Base-by-base conservation (phyloP, 441 rosid genomes). In the Iberis amara region DNA sequence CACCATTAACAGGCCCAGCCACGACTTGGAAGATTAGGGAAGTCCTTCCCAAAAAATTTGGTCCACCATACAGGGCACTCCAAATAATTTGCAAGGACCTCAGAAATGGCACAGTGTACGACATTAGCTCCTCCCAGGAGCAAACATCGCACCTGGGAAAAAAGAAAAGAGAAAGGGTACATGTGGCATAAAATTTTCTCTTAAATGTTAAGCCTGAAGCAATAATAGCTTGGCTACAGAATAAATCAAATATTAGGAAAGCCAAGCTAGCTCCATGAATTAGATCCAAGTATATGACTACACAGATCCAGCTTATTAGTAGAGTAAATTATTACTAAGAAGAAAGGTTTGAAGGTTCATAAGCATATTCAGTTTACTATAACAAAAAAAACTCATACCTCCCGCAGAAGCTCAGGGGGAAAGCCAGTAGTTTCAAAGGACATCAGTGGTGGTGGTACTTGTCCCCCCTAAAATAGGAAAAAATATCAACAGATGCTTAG, bases 101-200 rank as follows among this genome's bases (percentile, higher is more conserved):
- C 78, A 72, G 81, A 79, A 90, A 75, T 78, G 74, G 80, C 85
- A 80, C 95, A 89, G 96, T 70, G 96, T 86, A 94, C 96, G 99
- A 94, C 91, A 89, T 94, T 89, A 75, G 96, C 99, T 86, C 99
- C 94, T 71, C 85, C 85, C 65, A 74, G 97, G 95, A 86, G 99
- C 96, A 79, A 94, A 94, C 83, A 89, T 94, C 99, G 99, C 97
- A 86, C 88, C 99, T 86, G 94, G 80, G 95, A 82, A 89, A 18
- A 85, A 80, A 73, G 79, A 38, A 11, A 65, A 46, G 48, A 51
- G 60, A 60, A 66, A 45, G 58, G 68, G 59, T 51, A 55, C 60
- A 56, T 62, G 30, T 57, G 68, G 64, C 51, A 68, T 68, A 68
- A 50, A 68, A 61, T 40, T 67, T 47, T 48, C 58, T 37, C 64